Percentiles rank a stretch among this genome's conserved stretches.
These are phyloP conservation scores for Sporothrix euskadiensis DNA, from an alignment of 2,329 filamentous ascomycete species.

Conservation along the genomic window DNA sequence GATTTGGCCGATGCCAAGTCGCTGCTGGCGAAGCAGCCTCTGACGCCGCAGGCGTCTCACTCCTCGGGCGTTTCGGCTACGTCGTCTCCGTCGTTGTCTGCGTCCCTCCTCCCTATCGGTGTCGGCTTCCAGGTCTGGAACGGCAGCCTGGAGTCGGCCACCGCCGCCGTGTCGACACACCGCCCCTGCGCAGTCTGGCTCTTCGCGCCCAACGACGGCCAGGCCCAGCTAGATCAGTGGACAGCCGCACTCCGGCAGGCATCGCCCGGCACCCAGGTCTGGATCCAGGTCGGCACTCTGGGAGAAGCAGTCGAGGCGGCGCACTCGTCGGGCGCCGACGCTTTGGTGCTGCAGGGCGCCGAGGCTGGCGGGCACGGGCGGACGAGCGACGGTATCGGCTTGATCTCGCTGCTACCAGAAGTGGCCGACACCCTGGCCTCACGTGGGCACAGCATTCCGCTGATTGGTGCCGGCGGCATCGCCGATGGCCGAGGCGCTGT, in stretches of 20 bases:
- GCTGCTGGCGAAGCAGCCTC: slow-evolving; percentile 32
- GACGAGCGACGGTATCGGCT: slow-evolving; percentile 53
- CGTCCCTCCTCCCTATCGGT: slow-evolving; percentile 51
- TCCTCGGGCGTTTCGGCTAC: slow-evolving; percentile 31
- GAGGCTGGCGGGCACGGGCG: slow-evolving; percentile 65
- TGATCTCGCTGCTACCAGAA: slow-evolving; percentile 60
- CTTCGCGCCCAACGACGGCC: slow-evolving; percentile 57
- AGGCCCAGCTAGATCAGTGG: slow-evolving; percentile 38
- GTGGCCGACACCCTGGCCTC: slow-evolving; percentile 49
- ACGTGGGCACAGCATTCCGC: slow-evolving; percentile 42
- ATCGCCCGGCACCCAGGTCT: slow-evolving; percentile 44
- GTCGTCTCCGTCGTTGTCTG: slow-evolving; percentile 31
- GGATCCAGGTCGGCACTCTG: slow-evolving; percentile 62
- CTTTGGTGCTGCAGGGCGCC: slow-evolving; percentile 61
- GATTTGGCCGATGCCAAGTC: slow-evolving; percentile 18
- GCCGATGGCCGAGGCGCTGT: slow-evolving; percentile 56
- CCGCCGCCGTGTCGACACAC: slow-evolving; percentile 53
- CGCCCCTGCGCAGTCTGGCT: slow-evolving; percentile 65
- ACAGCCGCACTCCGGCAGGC: slow-evolving; percentile 42
- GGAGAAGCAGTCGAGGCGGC: slow-evolving; percentile 53
- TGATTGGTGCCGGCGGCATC: slow-evolving; percentile 63
- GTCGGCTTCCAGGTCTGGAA: slow-evolving; percentile 64
- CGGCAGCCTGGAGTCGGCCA: slow-evolving; percentile 44
- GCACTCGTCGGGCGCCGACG: slow-evolving; percentile 58
- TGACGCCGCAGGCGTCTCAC: slow-evolving; percentile 31